Percentiles rank a stretch among this genome's conserved stretches.
These are phyloP conservation scores for Colletotrichum sp. DNA, from an alignment of 2,329 filamentous ascomycete genomes.

Conservation along the genomic window DNA sequence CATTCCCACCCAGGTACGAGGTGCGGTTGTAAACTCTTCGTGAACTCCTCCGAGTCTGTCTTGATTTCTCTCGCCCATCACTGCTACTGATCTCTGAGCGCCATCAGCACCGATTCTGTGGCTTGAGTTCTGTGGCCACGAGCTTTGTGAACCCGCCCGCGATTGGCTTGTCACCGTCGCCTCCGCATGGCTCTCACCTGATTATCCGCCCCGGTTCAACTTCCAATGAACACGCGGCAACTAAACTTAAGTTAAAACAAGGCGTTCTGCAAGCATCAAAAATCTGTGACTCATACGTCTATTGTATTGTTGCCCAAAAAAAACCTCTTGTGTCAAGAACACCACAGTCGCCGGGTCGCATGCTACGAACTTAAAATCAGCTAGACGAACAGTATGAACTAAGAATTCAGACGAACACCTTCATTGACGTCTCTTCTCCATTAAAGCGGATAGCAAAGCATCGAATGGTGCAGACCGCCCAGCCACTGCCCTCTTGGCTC, in stretches of 20 bases:
- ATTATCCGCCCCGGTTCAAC: neutral
- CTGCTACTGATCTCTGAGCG: neutral
- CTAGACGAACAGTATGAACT: neutral
- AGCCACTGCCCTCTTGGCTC: slow-evolving; percentile 8
- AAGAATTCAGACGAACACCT: neutral
- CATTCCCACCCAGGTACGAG: neutral
- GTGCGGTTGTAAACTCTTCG: neutral
- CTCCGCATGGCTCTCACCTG: neutral
- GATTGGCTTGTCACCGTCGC: neutral
- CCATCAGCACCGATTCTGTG: neutral
- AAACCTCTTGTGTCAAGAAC: neutral
- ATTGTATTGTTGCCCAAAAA: neutral
- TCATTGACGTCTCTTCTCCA: neutral
- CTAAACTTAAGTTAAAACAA: neutral
- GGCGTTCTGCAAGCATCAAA: neutral
- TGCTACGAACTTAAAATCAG: neutral
- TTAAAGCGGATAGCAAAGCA: neutral
- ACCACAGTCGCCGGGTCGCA: neutral
- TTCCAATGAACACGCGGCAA: neutral
- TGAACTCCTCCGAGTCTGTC: neutral
- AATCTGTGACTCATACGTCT: neutral
- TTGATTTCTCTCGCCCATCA: neutral
- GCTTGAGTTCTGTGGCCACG: neutral
- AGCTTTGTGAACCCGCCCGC: neutral
- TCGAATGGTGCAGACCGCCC: slow-evolving; percentile 19